Percentiles rank a stretch among this genome's conserved stretches.
Conservation (phyloP, 768 basidiomycete species). For the Tephrocybe sp. region DNA sequence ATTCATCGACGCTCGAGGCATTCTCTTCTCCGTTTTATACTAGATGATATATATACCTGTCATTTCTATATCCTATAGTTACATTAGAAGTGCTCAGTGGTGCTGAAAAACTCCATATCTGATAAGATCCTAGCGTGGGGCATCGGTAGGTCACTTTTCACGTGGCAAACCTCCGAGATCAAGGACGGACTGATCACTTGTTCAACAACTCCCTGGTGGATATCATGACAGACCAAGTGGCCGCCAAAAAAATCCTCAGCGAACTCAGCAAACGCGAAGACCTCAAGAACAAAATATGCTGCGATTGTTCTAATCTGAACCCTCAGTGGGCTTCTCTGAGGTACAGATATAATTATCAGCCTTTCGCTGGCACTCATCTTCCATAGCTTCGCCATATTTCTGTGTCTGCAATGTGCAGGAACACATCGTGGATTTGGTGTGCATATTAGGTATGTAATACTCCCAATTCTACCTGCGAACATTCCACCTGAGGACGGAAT, state of each 20-base stretch:
- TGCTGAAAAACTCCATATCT: slow-evolving; percentile 2
- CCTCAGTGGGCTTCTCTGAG: slow-evolving; percentile 94
- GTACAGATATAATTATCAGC: slow-evolving; percentile 34
- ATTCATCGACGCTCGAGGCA: not conserved
- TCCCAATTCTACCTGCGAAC: slow-evolving; percentile 9
- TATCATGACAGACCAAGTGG: slow-evolving; percentile 57
- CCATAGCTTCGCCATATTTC: slow-evolving; percentile 77
- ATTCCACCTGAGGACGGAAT: slow-evolving; percentile 24
- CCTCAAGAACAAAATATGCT: slow-evolving; percentile 74
- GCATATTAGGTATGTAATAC: slow-evolving; percentile 68
- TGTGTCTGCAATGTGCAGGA: slow-evolving; percentile 89
- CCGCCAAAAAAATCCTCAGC: slow-evolving; percentile 69
- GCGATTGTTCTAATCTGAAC: slow-evolving; percentile 86
- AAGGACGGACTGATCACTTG: not conserved
- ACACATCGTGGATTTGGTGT: slow-evolving; percentile 90
- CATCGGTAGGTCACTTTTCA: not conserved
- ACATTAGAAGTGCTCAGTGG: too few relatives aligned
- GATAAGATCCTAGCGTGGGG: slow-evolving; percentile 5
- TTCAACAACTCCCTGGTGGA: slow-evolving; percentile 11
- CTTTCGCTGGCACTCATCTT: slow-evolving; percentile 12
- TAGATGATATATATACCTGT: too few relatives aligned
- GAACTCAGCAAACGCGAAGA: slow-evolving; percentile 74
- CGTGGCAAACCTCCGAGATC: slow-evolving; percentile 1
- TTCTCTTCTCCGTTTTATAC: too few relatives aligned
- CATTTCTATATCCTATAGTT: too few relatives aligned